A percentile compares a stretch with the other conserved stretches of the same genome.
Evolutionary conservation across 2,329 filamentous ascomycete species (phyloP).

Genomic region (Diplodia seriata): DNA sequence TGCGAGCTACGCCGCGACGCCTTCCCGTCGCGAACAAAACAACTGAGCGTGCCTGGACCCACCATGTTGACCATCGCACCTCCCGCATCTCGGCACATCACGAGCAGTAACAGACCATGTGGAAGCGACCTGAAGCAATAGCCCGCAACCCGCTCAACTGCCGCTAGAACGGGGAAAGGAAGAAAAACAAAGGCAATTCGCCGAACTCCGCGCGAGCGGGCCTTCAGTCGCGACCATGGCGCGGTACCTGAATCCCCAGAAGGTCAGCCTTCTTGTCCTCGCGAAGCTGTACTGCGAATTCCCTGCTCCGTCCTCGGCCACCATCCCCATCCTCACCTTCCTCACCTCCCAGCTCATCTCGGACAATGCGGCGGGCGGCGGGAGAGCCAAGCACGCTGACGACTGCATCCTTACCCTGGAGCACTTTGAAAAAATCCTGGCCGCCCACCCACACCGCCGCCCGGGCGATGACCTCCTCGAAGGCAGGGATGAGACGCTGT

Average conservation of each 20-base stretch:
- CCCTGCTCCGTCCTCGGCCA: conserved; percentile 72
- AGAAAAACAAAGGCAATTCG: background rate
- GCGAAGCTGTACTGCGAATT: conserved; percentile 79
- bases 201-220: no score
- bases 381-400: conserved; percentile 37
- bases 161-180: background rate
- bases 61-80: background rate
- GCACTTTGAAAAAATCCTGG: conserved; percentile 57
- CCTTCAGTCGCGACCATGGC: conserved; percentile 61
- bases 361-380: background rate
- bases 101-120: background rate
- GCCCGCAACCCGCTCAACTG: background rate
- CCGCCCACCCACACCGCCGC: conserved; percentile 52
- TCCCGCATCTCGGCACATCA: background rate
- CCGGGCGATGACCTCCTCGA: conserved; percentile 67
- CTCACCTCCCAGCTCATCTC: conserved; percentile 72
- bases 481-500: conserved; percentile 61
- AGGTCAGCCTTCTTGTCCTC: conserved; percentile 81
- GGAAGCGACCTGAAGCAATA: background rate
- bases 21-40: conserved; percentile 22
- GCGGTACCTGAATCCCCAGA: conserved; percentile 86
- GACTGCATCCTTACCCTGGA: conserved; percentile 44
- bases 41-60: conserved; percentile 12
- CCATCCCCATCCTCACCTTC: conserved; percentile 79
- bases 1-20: background rate